Percentiles rank a stretch among this genome's conserved stretches.
Conservation (phyloP, 495 filamentous ascomycete genomes). For the Cudoniella acicularis region DNA sequence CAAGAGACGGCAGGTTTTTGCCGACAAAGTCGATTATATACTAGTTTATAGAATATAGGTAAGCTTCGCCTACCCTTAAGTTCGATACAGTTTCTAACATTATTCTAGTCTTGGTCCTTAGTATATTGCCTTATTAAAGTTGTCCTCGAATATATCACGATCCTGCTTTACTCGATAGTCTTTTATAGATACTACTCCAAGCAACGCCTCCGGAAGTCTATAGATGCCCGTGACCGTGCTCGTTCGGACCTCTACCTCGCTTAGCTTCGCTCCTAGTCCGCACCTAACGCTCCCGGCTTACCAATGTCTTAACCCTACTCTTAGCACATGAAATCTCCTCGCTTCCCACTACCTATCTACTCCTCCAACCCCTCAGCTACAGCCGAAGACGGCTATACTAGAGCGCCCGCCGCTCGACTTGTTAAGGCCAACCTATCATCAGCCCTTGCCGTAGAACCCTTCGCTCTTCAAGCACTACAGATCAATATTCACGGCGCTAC, state of each 20-base stretch:
- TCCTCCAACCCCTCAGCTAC: constrained; percentile 26
- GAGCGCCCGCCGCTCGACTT: constrained; percentile 37
- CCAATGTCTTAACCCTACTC: constrained; percentile 56
- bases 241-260: constrained; percentile 93
- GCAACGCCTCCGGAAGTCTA: constrained; percentile 87
- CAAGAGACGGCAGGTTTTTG: constrained; percentile 67
- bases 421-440: constrained; percentile 43
- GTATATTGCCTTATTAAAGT: constrained; percentile 98
- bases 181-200: constrained; percentile 98
- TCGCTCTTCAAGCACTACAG: constrained; percentile 82
- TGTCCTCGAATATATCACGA: constrained; percentile 85
- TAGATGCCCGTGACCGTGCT: constrained; percentile 92
- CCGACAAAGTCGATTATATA: constrained; percentile 76
- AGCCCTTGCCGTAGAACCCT: constrained; percentile 49
- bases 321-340: constrained; percentile 49
- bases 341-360: constrained; percentile 49
- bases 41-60: constrained; percentile 93
- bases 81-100: constrained; percentile 23
- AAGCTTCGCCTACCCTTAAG: constrained; percentile 34
- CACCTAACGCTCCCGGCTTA: constrained; percentile 90
- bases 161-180: constrained; percentile 86
- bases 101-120: constrained; percentile 79
- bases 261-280: constrained; percentile 86
- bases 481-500: constrained; percentile 71
- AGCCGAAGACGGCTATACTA: constrained; percentile 45